Evolutionary conservation across 129 eudicot genomes (phyloP), one percentile per base, ranked within the genome.

Genomic region (Kitagawia praeruptora): DNA sequence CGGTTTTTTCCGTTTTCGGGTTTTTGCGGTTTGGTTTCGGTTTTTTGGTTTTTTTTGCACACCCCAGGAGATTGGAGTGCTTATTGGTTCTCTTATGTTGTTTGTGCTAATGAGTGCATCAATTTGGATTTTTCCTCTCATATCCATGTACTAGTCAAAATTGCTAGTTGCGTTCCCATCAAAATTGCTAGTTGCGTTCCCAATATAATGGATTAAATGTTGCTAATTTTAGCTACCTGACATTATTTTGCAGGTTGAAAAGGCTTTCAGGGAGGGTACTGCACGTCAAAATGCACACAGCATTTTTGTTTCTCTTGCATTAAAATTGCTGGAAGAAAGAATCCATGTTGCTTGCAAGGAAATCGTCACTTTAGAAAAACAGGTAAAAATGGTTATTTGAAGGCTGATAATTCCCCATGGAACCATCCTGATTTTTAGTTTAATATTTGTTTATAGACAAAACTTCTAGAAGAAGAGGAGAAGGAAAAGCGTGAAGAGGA

Each of bases 261-360:
- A 95, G 85, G 99, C 99, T 75, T 95, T 92, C 75, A 92, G 99
- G 82, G 99, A 95, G 85, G 99, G 99, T 76, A 95, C 99, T 11
- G 94, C 97, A 19, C 96, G 98, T 54, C 98, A 95, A 87, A 95
- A 95, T 89, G 97, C 98, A 15, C 98, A 95, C 85, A 95, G 94
- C 89, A 92, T 92, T 54, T 95, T 95, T 85, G 98, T 95, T 70
- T 92, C 94, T 80, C 96, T 95, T 80, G 96, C 96, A 61, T 66
- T 95, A 63, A 92, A 92, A 83, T 86, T 95, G 83, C 79, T 95
- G 84, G 97, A 95, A 85, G 94, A 92, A 76, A 92, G 92, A 74
- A 86, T 95, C 11, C 96, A 90, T 69, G 94, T 95, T 21, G 97
- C 98, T 6, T 95, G 96, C 90, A 95, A 90, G 82, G 98, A 95